Evolutionary conservation across 768 basidiomycete species (phyloP).

Genomic region (Lanmaoa pseudosensibilis): DNA sequence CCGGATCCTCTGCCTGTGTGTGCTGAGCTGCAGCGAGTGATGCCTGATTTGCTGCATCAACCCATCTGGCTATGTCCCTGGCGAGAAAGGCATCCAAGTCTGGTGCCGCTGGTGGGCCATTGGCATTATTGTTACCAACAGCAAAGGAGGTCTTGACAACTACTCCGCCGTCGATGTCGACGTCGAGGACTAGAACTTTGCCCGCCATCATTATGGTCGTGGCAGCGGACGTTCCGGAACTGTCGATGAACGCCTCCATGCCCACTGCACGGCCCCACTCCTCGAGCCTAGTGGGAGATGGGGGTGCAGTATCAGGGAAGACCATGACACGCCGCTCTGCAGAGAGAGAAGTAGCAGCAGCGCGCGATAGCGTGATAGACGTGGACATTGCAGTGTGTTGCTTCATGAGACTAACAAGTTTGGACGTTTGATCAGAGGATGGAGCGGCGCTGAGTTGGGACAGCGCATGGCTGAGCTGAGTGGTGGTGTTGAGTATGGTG

Average conservation of each 20-base stretch:
- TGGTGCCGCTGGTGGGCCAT: slow-evolving; percentile 42
- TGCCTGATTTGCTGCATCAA: slow-evolving; percentile 42
- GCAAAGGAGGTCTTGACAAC: slow-evolving; percentile 77
- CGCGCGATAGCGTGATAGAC: slow-evolving; percentile 29
- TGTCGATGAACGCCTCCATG: slow-evolving; percentile 75
- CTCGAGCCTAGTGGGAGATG: slow-evolving; percentile 44
- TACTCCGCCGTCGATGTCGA: slow-evolving; percentile 53
- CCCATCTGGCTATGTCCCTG: slow-evolving; percentile 55
- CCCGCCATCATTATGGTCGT: slow-evolving; percentile 68
- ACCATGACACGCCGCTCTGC: slow-evolving; percentile 16
- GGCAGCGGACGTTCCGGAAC: slow-evolving; percentile 40
- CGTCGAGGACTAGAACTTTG: slow-evolving; percentile 77
- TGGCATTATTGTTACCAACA: slow-evolving; percentile 45
- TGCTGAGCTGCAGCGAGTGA: slow-evolving; percentile 15
- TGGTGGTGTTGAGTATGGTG: slow-evolving; percentile 50
- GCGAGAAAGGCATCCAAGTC: slow-evolving; percentile 63
- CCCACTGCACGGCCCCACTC: slow-evolving; percentile 63
- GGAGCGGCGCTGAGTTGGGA: slow-evolving; percentile 44
- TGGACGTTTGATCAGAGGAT: slow-evolving; percentile 57
- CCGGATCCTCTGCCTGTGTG: slow-evolving; percentile 48
- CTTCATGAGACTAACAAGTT: slow-evolving; percentile 65
- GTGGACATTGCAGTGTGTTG: slow-evolving; percentile 52
- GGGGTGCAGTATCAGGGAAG: slow-evolving; percentile 32
- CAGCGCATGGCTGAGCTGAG: slow-evolving; percentile 55
- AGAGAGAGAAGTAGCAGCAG: slow-evolving; percentile 22